Conservation (phyloP, 2,329 filamentous ascomycete genomes). For the Alternaria angustiovoidea region DNA sequence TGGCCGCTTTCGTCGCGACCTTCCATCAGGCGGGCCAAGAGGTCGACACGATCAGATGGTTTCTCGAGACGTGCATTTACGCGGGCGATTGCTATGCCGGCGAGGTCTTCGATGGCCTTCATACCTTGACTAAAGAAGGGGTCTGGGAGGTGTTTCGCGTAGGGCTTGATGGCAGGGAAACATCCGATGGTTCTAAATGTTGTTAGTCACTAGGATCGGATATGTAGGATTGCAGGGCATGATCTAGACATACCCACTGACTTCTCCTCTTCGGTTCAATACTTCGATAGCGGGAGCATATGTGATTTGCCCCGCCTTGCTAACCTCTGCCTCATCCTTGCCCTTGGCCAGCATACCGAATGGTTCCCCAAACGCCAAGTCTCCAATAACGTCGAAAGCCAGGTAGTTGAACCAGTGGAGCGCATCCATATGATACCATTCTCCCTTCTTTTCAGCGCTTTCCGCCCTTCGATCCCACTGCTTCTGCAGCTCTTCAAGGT, state of each 20-base stretch:
- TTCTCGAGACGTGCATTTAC: slow-evolving; percentile 75
- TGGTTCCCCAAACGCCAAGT: slow-evolving; percentile 75
- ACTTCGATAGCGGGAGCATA: slow-evolving; percentile 86
- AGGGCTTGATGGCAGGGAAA: slow-evolving; percentile 77
- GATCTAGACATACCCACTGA: slow-evolving; percentile 67
- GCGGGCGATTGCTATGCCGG: slow-evolving; percentile 85
- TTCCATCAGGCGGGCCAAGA: slow-evolving; percentile 85
- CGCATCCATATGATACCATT: slow-evolving; percentile 72
- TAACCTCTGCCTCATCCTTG: slow-evolving; percentile 78
- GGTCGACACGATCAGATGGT: slow-evolving; percentile 72
- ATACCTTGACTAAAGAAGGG: slow-evolving; percentile 80
- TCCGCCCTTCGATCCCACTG: slow-evolving; percentile 74
- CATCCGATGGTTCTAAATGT: slow-evolving; percentile 70
- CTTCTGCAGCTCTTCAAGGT: slow-evolving; percentile 75
- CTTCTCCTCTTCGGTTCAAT: slow-evolving; percentile 85
- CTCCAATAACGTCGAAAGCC: slow-evolving; percentile 62
- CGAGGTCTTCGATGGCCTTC: slow-evolving; percentile 77
- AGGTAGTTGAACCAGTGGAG: slow-evolving; percentile 82
- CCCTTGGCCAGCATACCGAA: slow-evolving; percentile 85
- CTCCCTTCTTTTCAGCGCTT: slow-evolving; percentile 55
- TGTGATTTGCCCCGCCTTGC: slow-evolving; percentile 67
- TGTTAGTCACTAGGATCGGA: slow-evolving; percentile 12
- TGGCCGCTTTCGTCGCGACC: slow-evolving; percentile 82
- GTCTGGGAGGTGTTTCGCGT: slow-evolving; percentile 80
- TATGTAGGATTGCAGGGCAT: neutral